These are phyloP conservation scores for Claviceps sp. DNA, from an alignment of 2,329 filamentous ascomycete genomes.

Conservation along the genomic window DNA sequence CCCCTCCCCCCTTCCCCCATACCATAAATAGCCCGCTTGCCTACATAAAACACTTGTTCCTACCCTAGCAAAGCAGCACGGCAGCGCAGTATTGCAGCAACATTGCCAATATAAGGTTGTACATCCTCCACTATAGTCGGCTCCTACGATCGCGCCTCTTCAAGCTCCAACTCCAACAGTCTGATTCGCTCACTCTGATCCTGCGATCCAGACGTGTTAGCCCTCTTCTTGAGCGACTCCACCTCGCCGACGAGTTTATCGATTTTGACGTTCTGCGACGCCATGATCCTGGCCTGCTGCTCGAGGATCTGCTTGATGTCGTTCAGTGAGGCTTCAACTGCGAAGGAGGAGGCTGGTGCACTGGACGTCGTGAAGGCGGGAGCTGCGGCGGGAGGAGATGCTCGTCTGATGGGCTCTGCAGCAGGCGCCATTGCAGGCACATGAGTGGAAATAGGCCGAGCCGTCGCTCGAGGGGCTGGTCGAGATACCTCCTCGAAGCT, in stretches of 20 bases:
- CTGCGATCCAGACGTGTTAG: slow-evolving; percentile 36
- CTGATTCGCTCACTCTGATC: slow-evolving; percentile 56
- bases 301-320: slow-evolving; percentile 69
- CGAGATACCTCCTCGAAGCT: slow-evolving; percentile 80
- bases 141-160: slow-evolving; percentile 43
- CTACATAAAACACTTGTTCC: too few relatives aligned
- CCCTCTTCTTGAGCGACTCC: slow-evolving; percentile 66
- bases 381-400: slow-evolving; percentile 20
- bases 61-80: too few relatives aligned
- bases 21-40: too few relatives aligned
- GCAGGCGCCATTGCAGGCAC: slow-evolving; percentile 19
- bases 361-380: slow-evolving; percentile 17
- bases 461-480: slow-evolving; percentile 47
- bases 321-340: slow-evolving; percentile 51
- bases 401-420: slow-evolving; percentile 15
- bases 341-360: slow-evolving; percentile 18
- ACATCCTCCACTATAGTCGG: too few relatives aligned
- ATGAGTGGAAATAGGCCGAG: slow-evolving; percentile 28
- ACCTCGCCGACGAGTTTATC: slow-evolving; percentile 57
- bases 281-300: slow-evolving; percentile 65
- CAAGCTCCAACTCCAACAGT: slow-evolving; percentile 53
- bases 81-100: too few relatives aligned
- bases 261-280: slow-evolving; percentile 65
- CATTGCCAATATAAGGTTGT: too few relatives aligned
- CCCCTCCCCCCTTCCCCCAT: too few relatives aligned